Evolutionary conservation across 176 grass and related monocot species (phyloP), one percentile per base, ranked within the genome.

Genomic region (Panicum miliaceum): DNA sequence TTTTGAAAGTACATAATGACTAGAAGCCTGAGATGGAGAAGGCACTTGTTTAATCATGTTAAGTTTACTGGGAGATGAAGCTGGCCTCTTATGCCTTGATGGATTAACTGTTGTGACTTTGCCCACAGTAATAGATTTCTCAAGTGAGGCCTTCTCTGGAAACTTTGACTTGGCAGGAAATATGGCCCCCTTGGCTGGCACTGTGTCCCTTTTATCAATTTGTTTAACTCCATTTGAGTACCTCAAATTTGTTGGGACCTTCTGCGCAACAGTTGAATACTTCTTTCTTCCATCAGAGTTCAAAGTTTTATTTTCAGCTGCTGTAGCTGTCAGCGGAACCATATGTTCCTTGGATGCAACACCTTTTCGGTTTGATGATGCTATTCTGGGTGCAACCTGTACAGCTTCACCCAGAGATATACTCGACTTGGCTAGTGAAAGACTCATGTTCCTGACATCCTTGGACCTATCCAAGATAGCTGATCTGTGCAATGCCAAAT

Each of bases 401-500:
- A 68, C 84, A 85, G 81, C 48, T 71, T 73, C 74, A 48, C 86
- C 90, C 26, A 79, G 27, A 46, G 80, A 85, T 83, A 82, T 74
- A 63, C 73, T 82, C 8, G 78, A 84, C 25, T 64, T 84, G 59
- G 62, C 76, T 35, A 86, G 57, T 57, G 75, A 91, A 73, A 83
- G 2, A 87, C 60, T 65, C 43, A 11, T 78, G 36, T 40, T 73
- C 60, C 60, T 89, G 43, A 61, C 68, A 83, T 73, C 72, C 29
- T 89, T 76, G 43, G 90, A 74, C 59, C 41, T 83, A 85, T 85
- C 79, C 71, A 88, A 79, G 71, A 86, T 72, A 66, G 84, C 76
- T 81, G 77, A 84, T 73, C 77, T 86, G 36, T 80, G 78, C 71
- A 81, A 27, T 4, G 76, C 64, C 75, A 81, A 84, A 69, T 69